Evolutionary conservation across 805 yeast species (phyloP), one percentile per base, ranked within the genome.

Genomic region (Yamadazyma nakazawae): DNA sequence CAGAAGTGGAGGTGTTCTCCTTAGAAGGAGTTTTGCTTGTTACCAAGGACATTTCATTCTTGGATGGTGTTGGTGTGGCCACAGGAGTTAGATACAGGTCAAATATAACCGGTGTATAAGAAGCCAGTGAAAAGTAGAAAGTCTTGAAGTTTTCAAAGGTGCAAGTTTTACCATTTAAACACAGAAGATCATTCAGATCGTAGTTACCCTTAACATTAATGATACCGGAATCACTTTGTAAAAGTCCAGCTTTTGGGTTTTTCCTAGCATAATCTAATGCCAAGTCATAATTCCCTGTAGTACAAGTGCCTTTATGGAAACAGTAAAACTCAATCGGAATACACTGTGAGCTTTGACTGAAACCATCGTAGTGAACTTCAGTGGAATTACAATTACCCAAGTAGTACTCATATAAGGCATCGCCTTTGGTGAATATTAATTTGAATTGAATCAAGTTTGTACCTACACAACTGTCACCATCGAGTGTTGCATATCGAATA

Each of bases 381-480:
- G 51, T 24, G 11, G 35, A 19, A 31, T 51, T 45, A 35, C 54
- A 51, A 46, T 51, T 51, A 8, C 51, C 54, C 21, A 51, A 34
- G 37, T 42, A 48, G 30, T 51, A 51, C n/a, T 42, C 42, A 26
- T 47, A 50, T 13, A 51, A 37, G 16, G 26, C 39, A 21, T 32
- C 40, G 3, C 26, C 34, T 28, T 47, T 42, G 24, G 18, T 36
- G 26, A 51, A 51, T 2, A 45, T 19, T 36, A 51, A 34, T 32
- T 45, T 51, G 41, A 51, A 47, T 31, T 51, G 54, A 21, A 51
- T 43, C 28, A 51, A 28, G 26, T 48, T 36, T 1, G 50, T 34
- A 8, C 46, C 51, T n/a, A 51, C 19, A 41, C 54, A 51, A 24
- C 50, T 45, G 5, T 24, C 25, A 12, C 40, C 19, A 7, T 21